Evolutionary conservation across 495 filamentous ascomycete species (phyloP).

Genomic region (Venustampulla echinocandica): DNA sequence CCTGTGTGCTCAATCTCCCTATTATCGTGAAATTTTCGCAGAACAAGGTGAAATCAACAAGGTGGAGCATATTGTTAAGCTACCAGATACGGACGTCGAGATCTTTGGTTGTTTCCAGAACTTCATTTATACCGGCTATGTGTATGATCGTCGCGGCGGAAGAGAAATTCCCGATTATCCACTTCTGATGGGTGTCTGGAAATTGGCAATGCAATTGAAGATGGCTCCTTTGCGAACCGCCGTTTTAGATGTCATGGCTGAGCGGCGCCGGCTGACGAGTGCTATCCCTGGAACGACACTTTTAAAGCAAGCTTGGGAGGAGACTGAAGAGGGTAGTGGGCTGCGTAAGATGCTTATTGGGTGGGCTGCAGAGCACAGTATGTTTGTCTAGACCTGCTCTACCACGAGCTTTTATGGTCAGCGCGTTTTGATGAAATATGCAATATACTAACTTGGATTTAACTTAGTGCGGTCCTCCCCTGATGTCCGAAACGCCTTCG

Average conservation of each 20-base stretch:
- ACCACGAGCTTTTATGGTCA: no score
- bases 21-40: conserved; percentile 35
- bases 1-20: conserved; percentile 39
- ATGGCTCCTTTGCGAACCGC: conserved; percentile 44
- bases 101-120: conserved; percentile 44
- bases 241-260: conserved; percentile 42
- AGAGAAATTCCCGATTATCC: conserved; percentile 38
- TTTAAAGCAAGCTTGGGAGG: conserved; percentile 45
- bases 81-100: conserved; percentile 34
- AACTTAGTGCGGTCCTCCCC: conserved; percentile 28
- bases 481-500: conserved; percentile 39
- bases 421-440: no score
- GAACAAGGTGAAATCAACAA: conserved; percentile 23
- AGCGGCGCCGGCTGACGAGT: conserved; percentile 37
- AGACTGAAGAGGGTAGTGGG: conserved; percentile 44
- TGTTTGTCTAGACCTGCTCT: no score
- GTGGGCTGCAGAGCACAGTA: conserved; percentile 50
- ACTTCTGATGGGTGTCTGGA: conserved; percentile 42
- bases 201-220: conserved; percentile 38
- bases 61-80: conserved; percentile 37
- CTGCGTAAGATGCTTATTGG: conserved; percentile 42
- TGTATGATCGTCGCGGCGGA: conserved; percentile 27
- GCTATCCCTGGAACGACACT: conserved; percentile 43
- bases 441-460: neutral
- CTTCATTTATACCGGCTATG: conserved; percentile 40